Evolutionary conservation across 202 grass and related monocot genomes (phyloP), one percentile per base, ranked within the genome.

Genomic region (Setaria viridis): DNA sequence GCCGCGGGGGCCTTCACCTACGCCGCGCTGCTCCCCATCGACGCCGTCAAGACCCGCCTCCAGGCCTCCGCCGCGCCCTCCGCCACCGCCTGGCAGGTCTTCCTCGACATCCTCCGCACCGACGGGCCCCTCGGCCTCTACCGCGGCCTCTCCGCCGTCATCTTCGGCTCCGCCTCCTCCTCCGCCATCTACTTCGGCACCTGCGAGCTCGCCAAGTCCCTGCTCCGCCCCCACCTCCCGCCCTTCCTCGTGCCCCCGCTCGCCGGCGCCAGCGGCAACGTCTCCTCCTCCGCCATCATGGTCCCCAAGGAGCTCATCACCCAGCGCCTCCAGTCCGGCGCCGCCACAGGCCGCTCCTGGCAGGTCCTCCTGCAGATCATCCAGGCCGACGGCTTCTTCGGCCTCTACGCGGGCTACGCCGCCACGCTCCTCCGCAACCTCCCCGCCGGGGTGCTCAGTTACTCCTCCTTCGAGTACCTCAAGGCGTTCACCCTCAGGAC

Each of bases 271-370:
- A 91, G 85, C 72, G 93, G 96, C 46, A 99, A 99, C 56, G 70
- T 99, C 55, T 90, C 94, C 59, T 98, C 96, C 34, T 99, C 93
- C 5, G 93, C 86, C 41, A 88, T 99, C 80, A 99, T 99, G 96
- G 91, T 99, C 13, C 96, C 96, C 56, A 99, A 99, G 86, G 96
- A 99, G 71, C 94, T 99, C 84, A 94, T 99, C 90, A 95, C 96
- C 68, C 96, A 98, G 85, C 87, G 93, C 56, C 94, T 98, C 84
- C 93, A 98, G 85, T 91, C 91, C 0, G 96, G 95, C 72, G 82
- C 93, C 35, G 86, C 91, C 49, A 89, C 39, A 1, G 93, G 93
- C 9, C 62, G 88, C 0, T 94, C 96, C 50, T 94, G 86, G 91
- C 76, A 99, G 64, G 93, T 99, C 60, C 76, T 93, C 34, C 88